Evolutionary conservation across 805 yeast species (phyloP).

Genomic region (Starmerella roubikii): DNA sequence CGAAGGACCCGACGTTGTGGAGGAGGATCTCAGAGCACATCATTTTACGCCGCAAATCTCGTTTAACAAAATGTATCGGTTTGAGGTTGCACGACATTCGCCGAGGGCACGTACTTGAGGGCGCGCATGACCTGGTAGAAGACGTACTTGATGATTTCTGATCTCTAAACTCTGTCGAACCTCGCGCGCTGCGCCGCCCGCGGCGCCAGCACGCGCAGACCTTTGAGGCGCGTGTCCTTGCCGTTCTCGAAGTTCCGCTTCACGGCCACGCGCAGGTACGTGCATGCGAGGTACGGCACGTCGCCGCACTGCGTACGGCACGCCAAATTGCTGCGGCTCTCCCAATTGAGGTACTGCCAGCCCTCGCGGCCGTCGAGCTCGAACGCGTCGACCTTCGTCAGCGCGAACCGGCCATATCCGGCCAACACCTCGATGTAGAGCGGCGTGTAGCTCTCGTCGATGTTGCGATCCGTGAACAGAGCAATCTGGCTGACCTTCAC

Average conservation of each 20-base stretch:
- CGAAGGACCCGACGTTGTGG: constrained; percentile 64
- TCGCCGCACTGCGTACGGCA: constrained; percentile 31
- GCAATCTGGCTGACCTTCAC: constrained; percentile 58
- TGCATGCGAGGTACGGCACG: constrained; percentile 42
- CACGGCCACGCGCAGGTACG: constrained; percentile 47
- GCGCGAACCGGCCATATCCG: constrained; percentile 69
- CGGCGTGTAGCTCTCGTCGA: constrained; percentile 93
- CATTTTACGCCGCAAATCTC: constrained; percentile 92
- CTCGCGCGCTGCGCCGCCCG: too few relatives aligned
- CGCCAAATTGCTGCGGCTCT: constrained; percentile 26
- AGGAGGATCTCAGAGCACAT: constrained; percentile 94
- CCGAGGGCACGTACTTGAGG: constrained; percentile 77
- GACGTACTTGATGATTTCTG: too few relatives aligned
- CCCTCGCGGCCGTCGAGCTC: constrained; percentile 44
- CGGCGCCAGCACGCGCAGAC: constrained; percentile 23
- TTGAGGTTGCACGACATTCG: too few relatives aligned
- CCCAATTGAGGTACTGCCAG: constrained; percentile 46
- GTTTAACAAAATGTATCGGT: constrained; percentile 71
- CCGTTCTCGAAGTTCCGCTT: constrained; percentile 85
- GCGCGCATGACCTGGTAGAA: constrained; percentile 85
- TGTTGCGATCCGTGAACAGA: constrained; percentile 50
- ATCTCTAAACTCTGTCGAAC: too few relatives aligned
- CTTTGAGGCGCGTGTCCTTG: constrained; percentile 81
- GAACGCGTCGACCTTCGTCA: constrained; percentile 50
- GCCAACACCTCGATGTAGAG: constrained; percentile 48